phyloP scores from a whole-genome alignment of 2,329 filamentous ascomycete genomes.

The Cladosporium austrohemisphaericum region DNA sequence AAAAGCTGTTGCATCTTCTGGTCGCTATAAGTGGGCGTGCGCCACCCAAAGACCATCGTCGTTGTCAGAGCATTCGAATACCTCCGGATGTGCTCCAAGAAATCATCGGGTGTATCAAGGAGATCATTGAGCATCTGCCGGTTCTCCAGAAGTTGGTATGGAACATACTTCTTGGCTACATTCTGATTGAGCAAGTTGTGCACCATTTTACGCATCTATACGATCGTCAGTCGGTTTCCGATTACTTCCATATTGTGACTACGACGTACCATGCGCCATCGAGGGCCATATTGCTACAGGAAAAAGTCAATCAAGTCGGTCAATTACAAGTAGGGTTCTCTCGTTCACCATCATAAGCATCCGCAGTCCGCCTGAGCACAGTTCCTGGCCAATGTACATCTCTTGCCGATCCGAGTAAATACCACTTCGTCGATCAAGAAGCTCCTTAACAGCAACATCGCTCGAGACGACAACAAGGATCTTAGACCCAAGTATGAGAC shows the following conservation, averaged over 20 bases:
- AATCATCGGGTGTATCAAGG: slow-evolving; percentile 42
- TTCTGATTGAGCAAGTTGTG: slow-evolving; percentile 49
- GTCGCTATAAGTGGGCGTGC: slow-evolving; percentile 41
- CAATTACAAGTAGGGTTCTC: not conserved
- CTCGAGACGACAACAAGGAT: slow-evolving; percentile 47
- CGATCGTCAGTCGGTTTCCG: not conserved
- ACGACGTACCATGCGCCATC: slow-evolving; percentile 15
- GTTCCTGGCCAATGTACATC: slow-evolving; percentile 21
- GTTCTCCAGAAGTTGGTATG: slow-evolving; percentile 55
- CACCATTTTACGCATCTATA: slow-evolving; percentile 37
- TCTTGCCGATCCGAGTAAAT: slow-evolving; percentile 24
- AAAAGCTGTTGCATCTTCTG: slow-evolving; percentile 43
- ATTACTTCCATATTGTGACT: not conserved
- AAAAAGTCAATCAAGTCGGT: not conserved
- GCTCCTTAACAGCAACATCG: slow-evolving; percentile 47
- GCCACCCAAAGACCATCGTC: slow-evolving; percentile 46
- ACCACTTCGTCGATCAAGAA: slow-evolving; percentile 23
- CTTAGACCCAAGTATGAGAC: slow-evolving; percentile 48
- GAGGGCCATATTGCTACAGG: slow-evolving; percentile 17
- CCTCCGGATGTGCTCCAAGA: slow-evolving; percentile 44
- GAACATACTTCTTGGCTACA: slow-evolving; percentile 45
- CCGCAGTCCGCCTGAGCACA: slow-evolving; percentile 19
- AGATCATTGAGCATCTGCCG: slow-evolving; percentile 52
- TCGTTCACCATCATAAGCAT: slow-evolving; percentile 24
- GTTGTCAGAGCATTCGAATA: slow-evolving; percentile 50